Base-by-base conservation (phyloP, 2,329 filamentous ascomycete genomes). In the Arachnomyces sp. region DNA sequence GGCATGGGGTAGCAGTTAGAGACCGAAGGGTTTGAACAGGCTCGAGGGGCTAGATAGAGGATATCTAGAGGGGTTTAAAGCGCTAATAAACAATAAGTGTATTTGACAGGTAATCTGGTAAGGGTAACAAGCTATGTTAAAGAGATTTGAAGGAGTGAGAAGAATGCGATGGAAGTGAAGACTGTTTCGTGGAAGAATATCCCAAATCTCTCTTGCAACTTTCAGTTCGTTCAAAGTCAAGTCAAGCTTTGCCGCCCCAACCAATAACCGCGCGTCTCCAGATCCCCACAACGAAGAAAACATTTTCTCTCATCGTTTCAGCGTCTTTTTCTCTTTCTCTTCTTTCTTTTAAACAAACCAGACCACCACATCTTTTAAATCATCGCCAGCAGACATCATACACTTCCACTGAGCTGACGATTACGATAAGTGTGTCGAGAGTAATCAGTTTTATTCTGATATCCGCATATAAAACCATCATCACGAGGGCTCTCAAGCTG, bases 401-500 rank as follows among this genome's bases (percentile, higher is more conserved):
- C 44, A 52, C 59, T 54, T 59, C 68, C 54, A 79, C 73, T 77
- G 74, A 72, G 71, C 75, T 82, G 78, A 71, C 73, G 77, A 82
- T 71, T 83, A 77, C 77, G 77, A 77, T 76, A 74, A 64, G 75
- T 75, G 72, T 66, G 82, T 83, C 82, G 68, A 86, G 82, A 86
- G 66, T 48, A 70, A 73, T 56, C 45, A 57, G 56, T 48, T 41
- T 50, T 45, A 45, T 46, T 38, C 31, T 35, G 35, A 43, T 65
- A 62, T 65, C 74, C 80, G 75, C 76, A 78, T 82, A 71, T 82
- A 86, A 86, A 86, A 86, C 82, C 82, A 82, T 86, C 75, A 76
- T 79, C 75, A 79, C 77, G 82, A 86, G 63, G 62, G 60, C 62
- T 65, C 46, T 48, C 48, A 38, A 52, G 57, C 57, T 62, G 45